A percentile compares a stretch with the other conserved stretches of the same genome.
These are phyloP conservation scores for Babesia sp. DNA, from an alignment of 169 alveolate genomes.

Conservation along the genomic window DNA sequence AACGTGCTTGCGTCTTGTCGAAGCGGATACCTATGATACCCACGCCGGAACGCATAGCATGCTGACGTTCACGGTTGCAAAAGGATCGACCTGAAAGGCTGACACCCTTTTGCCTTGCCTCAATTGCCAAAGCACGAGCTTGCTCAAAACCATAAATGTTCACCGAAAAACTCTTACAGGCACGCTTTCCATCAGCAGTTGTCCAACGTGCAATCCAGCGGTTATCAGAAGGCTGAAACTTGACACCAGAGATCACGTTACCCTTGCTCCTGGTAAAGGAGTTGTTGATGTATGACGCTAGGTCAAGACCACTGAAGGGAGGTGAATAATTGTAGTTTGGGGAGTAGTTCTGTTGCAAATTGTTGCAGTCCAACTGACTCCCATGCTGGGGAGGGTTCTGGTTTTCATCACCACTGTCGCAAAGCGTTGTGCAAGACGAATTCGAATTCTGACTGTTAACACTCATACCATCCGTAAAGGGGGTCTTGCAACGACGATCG, in stretches of 20 bases:
- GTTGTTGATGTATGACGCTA: slow-evolving; percentile 16
- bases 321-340: slow-evolving; percentile 30
- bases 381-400: neutral
- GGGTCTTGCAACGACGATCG: neutral
- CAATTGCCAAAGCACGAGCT: slow-evolving; percentile 75
- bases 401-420: slow-evolving; percentile 60
- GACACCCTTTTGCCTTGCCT: slow-evolving; percentile 79
- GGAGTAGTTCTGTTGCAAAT: slow-evolving; percentile 8
- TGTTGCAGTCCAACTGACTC: neutral
- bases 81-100: slow-evolving; percentile 63
- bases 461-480: neutral
- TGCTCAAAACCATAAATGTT: slow-evolving; percentile 77
- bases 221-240: slow-evolving; percentile 78
- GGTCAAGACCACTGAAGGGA: slow-evolving; percentile 18
- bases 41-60: slow-evolving; percentile 70
- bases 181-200: slow-evolving; percentile 79
- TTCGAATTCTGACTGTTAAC: slow-evolving; percentile 13
- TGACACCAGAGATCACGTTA: slow-evolving; percentile 72
- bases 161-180: slow-evolving; percentile 76
- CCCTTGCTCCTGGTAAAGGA: slow-evolving; percentile 29
- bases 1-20: slow-evolving; percentile 79
- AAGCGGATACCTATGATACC: slow-evolving; percentile 78
- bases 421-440: slow-evolving; percentile 59
- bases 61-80: slow-evolving; percentile 70
- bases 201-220: slow-evolving; percentile 84